Base-by-base conservation (phyloP, 129 eudicot genomes). In the Heracleum sosnowskyi region DNA sequence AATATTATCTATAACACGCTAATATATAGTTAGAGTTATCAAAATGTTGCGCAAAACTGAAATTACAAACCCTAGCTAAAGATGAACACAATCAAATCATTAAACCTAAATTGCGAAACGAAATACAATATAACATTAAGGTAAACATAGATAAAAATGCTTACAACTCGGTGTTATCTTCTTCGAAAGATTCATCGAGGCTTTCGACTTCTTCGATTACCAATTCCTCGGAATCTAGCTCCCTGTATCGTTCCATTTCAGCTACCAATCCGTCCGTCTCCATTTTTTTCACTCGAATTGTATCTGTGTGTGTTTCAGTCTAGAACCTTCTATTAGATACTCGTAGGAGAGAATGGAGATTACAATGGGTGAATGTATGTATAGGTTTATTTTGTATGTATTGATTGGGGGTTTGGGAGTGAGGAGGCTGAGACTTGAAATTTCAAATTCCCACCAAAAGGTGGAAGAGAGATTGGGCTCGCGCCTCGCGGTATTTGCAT, bases 181-280 rank as follows among this genome's bases (percentile, higher is more conserved):
- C 97, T 28, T 81, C 91, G 47, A 91, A 88, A 9, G 93, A 88
- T 35, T 87, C 91, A 26, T 88, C 89, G 39, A 83, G 82, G 37
- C 76, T 84, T 51, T 91, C 97, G 77, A 96, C 99, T 78, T 92
- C 97, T 86, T 96, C 99, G 64, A 96, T 81, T 62, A 88, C 82
- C 80, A 96, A 85, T 85, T 88, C 99, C 84, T 96, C 99, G 1
- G 82, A 76, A 66, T 96, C 99, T 24, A 96, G 96, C 89, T 88
- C 87, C 46, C 91, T 76, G 12, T 90, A 90, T 71, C 90, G 96
- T 81, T 90, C 90, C 51, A 95, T 92, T 60, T 60, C 68, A 60
- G 68, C 68, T 60, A 11, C 3, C 3, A 60, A n/a, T 60, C 31
- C 64, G 15, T 57, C 64, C 13, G 64, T 24, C 64, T 60, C 68